phyloP scores from a whole-genome alignment of 148 eudicot species.

The Diospyros lotus region DNA sequence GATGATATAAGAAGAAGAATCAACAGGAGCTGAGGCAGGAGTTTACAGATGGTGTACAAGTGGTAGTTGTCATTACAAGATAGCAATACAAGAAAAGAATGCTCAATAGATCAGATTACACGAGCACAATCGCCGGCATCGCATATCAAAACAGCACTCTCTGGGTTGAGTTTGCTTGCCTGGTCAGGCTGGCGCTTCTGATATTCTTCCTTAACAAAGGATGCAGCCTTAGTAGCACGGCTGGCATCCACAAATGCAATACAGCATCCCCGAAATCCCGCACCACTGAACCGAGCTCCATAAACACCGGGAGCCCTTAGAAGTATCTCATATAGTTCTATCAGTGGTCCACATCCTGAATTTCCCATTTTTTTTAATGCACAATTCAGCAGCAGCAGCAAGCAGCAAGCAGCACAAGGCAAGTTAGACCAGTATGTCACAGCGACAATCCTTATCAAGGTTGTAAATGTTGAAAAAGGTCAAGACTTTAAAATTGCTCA shows the following conservation, averaged over 20 bases:
- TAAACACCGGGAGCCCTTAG: conserved; percentile 70
- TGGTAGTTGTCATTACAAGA: no score
- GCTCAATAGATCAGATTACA: conserved; percentile 30
- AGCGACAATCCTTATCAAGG: background rate
- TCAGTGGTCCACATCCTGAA: conserved; percentile 85
- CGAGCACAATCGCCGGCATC: conserved; percentile 80
- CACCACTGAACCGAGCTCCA: conserved; percentile 96
- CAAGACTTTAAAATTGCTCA: conserved; percentile 4
- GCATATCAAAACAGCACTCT: conserved; percentile 57
- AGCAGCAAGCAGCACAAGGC: background rate
- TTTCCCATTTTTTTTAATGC: background rate
- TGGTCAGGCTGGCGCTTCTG: conserved; percentile 58
- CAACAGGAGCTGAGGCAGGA: no score
- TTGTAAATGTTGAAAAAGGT: background rate
- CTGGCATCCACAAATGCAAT: conserved; percentile 76
- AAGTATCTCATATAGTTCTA: conserved; percentile 78
- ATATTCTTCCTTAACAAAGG: conserved; percentile 60
- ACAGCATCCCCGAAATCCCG: conserved; percentile 97
- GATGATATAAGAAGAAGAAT: no score
- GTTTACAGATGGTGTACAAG: no score
- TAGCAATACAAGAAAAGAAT: no score
- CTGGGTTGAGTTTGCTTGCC: conserved; percentile 47
- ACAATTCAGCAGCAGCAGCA: conserved; percentile 5
- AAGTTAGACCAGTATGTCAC: background rate
- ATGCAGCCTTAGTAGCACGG: conserved; percentile 55